Percentiles rank a stretch among this genome's conserved stretches.
Evolutionary conservation across 495 filamentous ascomycete species (phyloP).

Genomic region (Aspergillus heteromorphus): DNA sequence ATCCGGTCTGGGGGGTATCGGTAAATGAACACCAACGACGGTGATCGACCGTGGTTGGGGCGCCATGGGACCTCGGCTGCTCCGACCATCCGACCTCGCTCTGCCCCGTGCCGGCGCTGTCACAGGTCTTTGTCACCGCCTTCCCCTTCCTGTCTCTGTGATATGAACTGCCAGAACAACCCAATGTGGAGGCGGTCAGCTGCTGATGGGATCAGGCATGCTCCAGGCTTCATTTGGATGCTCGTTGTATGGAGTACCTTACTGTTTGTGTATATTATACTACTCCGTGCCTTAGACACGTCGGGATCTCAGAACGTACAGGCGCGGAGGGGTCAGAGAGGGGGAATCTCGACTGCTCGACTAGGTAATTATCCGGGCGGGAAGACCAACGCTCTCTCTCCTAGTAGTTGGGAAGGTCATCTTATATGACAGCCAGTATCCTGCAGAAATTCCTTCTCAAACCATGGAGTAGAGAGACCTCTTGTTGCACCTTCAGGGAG

Average conservation of each 20-base stretch:
- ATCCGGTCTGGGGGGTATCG: constrained; percentile 6
- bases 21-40: constrained; percentile 27
- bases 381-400: background rate
- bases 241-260: no score
- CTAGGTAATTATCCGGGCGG: constrained; percentile 9
- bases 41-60: constrained; percentile 10
- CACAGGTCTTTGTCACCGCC: background rate
- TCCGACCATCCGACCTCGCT: background rate
- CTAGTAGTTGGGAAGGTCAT: background rate
- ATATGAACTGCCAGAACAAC: no score
- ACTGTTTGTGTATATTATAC: no score
- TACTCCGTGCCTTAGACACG: no score
- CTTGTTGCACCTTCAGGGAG: no score
- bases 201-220: no score
- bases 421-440: background rate
- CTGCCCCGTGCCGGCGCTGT: background rate
- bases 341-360: background rate
- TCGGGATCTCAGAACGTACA: no score
- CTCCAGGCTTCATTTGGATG: no score
- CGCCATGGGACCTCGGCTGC: constrained; percentile 16
- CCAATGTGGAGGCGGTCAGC: no score
- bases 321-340: no score
- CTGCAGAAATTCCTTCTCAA: background rate
- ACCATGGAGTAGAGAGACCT: no score
- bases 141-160: no score